phyloP scores from a whole-genome alignment of 225 moss, liverwort and hornwort species.

The Bryoerythrophyllum caledonicum region DNA sequence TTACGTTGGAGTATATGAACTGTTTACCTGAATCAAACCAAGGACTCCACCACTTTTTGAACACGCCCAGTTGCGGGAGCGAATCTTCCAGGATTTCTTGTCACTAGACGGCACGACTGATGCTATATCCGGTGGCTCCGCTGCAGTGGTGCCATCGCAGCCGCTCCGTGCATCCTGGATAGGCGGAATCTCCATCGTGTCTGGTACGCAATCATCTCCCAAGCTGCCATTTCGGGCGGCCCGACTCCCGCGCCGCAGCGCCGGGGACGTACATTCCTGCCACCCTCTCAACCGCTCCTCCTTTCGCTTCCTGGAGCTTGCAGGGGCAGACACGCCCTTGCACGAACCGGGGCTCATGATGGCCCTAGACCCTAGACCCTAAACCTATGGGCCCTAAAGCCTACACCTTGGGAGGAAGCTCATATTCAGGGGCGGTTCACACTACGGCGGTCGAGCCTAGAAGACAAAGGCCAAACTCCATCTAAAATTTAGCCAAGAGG shows the following conservation, averaged over 20 bases:
- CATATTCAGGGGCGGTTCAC: too few relatives aligned
- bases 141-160: background rate
- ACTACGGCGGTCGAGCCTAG: too few relatives aligned
- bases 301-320: background rate
- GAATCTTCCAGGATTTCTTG: background rate
- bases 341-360: background rate
- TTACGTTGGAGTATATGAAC: background rate
- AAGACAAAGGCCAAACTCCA: too few relatives aligned
- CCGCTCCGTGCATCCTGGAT: background rate
- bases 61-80: too few relatives aligned
- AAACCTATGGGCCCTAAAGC: too few relatives aligned
- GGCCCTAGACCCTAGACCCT: too few relatives aligned
- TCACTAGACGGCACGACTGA: background rate
- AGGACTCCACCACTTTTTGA: too few relatives aligned
- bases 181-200: conserved; percentile 14
- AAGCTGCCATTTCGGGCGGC: background rate
- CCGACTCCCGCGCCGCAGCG: background rate
- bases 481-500: too few relatives aligned
- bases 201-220: background rate
- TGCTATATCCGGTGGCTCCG: background rate
- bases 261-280: background rate
- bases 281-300: background rate
- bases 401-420: too few relatives aligned
- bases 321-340: background rate
- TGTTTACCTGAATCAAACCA: too few relatives aligned